A percentile compares a stretch with the other conserved stretches of the same genome.
These are phyloP conservation scores for Brassica balearica DNA, from an alignment of 441 rosid species.

Conservation along the genomic window DNA sequence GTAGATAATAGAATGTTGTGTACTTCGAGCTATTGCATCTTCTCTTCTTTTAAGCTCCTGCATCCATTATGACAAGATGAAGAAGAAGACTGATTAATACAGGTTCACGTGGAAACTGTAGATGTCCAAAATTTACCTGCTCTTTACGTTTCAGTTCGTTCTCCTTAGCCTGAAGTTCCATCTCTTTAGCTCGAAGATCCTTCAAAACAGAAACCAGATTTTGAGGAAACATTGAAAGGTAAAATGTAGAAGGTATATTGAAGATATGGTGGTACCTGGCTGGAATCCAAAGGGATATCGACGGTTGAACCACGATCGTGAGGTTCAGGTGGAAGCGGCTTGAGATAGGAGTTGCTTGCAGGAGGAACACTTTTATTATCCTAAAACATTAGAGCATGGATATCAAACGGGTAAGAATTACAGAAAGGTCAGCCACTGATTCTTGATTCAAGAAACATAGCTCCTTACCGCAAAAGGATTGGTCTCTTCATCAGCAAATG, in stretches of 20 bases:
- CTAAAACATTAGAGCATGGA: constrained; percentile 48
- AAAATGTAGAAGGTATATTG: not conserved
- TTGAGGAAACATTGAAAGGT: constrained; percentile 12
- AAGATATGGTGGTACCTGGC: constrained; percentile 54
- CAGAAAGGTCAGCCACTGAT: not conserved
- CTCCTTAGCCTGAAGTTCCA: constrained; percentile 93
- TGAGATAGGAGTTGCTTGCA: constrained; percentile 73
- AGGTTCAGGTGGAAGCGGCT: constrained; percentile 99
- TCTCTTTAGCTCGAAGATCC: constrained; percentile 88
- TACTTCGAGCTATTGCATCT: constrained; percentile 83
- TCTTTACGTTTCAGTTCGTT: constrained; percentile 84
- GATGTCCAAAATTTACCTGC: constrained; percentile 54
- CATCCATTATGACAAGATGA: constrained; percentile 17
- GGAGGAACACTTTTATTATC: constrained; percentile 77
- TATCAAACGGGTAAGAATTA: constrained; percentile 1
- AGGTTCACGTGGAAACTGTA: constrained; percentile 16
- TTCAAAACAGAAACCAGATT: constrained; percentile 38
- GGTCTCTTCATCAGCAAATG: constrained; percentile 86
- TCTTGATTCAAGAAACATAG: constrained; percentile 24
- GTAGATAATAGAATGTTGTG: not conserved
- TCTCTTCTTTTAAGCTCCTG: constrained; percentile 92
- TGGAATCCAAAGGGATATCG: constrained; percentile 88
- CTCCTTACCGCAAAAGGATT: constrained; percentile 87
- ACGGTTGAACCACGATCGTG: constrained; percentile 92
- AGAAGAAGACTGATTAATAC: constrained; percentile 12